Percentiles rank a stretch among this genome's conserved stretches.
Conservation (phyloP, 169 alveolate genomes). For the Eimeria mitis region DNA sequence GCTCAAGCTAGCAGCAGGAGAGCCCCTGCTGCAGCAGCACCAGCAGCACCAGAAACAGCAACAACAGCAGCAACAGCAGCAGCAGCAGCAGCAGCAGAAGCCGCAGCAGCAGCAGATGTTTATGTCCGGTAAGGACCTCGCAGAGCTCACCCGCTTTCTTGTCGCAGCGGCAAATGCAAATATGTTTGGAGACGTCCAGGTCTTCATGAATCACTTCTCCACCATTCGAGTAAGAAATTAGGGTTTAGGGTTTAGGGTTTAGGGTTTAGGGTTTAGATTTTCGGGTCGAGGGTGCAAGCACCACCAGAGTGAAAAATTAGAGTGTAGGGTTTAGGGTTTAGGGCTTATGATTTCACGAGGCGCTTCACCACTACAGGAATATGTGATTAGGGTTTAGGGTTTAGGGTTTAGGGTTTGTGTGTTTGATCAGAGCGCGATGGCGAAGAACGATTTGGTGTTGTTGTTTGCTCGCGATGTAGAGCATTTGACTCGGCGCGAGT, state of each 20-base stretch:
- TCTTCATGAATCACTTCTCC: slow-evolving; percentile 82
- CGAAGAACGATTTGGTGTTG: slow-evolving; percentile 75
- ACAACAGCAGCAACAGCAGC: slow-evolving; percentile 10
- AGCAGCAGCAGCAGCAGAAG: slow-evolving; percentile 23
- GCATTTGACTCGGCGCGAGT: slow-evolving; percentile 7
- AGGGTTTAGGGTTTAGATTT: too few species aligned
- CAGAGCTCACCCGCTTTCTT: slow-evolving; percentile 65
- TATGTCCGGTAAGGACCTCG: slow-evolving; percentile 80
- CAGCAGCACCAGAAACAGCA: not conserved
- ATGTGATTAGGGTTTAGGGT: slow-evolving; percentile 9
- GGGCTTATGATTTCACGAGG: not conserved
- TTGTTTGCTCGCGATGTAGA: slow-evolving; percentile 32
- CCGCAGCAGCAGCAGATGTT: slow-evolving; percentile 12
- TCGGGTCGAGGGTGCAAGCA: too few species aligned
- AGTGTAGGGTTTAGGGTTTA: not conserved
- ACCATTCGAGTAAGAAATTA: slow-evolving; percentile 58
- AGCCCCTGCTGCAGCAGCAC: slow-evolving; percentile 21
- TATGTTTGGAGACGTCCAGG: slow-evolving; percentile 75
- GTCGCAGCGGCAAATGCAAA: slow-evolving; percentile 80
- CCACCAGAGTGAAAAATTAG: too few species aligned
- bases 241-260: not conserved
- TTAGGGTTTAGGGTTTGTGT: slow-evolving; percentile 26
- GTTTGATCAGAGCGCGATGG: slow-evolving; percentile 77
- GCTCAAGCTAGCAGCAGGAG: slow-evolving; percentile 37
- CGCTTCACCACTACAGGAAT: too few species aligned